These are phyloP conservation scores for Alternaria alternata DNA, from an alignment of 2,329 filamentous ascomycete genomes.

Conservation along the genomic window DNA sequence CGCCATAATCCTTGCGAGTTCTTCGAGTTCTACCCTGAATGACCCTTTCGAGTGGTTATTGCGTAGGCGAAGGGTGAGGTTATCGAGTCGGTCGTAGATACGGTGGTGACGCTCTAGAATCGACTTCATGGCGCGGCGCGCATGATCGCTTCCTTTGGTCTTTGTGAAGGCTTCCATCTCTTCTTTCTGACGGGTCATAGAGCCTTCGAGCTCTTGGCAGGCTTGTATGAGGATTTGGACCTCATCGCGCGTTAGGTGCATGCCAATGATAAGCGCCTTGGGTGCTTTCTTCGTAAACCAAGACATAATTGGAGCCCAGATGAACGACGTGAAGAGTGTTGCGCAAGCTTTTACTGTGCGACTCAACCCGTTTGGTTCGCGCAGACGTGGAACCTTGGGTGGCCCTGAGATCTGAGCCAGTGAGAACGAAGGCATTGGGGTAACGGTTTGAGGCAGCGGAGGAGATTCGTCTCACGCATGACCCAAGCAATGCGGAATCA, in stretches of 20 bases:
- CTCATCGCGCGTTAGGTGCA: not conserved
- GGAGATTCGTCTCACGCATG: not conserved
- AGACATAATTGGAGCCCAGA: not conserved
- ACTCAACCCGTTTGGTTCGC: not conserved
- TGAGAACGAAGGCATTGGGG: not conserved
- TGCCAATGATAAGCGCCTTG: not conserved
- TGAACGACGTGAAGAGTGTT: not conserved
- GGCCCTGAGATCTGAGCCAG: not conserved
- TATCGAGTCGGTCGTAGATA: not conserved
- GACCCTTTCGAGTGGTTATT: not conserved
- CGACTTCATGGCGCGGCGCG: not conserved
- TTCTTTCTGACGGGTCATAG: not conserved
- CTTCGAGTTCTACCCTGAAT: not conserved
- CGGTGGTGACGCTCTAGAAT: not conserved
- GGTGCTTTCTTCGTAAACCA: not conserved
- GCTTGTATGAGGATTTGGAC: not conserved
- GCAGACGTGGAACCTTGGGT: not conserved
- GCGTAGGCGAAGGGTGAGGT: not conserved
- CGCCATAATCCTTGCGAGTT: not conserved
- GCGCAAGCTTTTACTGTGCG: not conserved
- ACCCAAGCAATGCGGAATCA: not conserved
- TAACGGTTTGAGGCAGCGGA: not conserved
- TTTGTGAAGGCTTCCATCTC: not conserved
- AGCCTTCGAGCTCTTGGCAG: not conserved
- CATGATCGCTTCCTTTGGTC: not conserved